These are phyloP conservation scores for Cryptosporidium bovis DNA, from an alignment of 169 alveolate genomes.

Conservation along the genomic window DNA sequence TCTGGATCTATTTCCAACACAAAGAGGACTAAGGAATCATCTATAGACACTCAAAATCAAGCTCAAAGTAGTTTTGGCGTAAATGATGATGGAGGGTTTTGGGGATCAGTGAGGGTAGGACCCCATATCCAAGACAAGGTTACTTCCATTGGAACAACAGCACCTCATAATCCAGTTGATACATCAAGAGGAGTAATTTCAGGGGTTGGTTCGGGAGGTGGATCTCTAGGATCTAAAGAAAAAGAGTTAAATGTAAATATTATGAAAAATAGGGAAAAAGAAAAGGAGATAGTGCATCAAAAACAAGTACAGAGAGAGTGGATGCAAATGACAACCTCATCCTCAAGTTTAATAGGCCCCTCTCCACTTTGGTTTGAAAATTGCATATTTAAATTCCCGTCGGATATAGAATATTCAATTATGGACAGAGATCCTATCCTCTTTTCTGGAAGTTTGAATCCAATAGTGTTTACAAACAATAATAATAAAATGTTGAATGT, in stretches of 20 bases:
- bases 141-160: neutral
- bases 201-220: neutral
- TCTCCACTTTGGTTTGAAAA: constrained; percentile 71
- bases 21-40: neutral
- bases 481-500: constrained; percentile 42
- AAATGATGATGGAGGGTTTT: neutral
- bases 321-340: constrained; percentile 60
- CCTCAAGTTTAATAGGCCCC: constrained; percentile 69
- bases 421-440: constrained; percentile 25
- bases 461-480: constrained; percentile 1
- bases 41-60: neutral
- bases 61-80: neutral
- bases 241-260: constrained; percentile 21
- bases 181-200: neutral
- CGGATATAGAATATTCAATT: constrained; percentile 24
- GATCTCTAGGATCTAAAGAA: constrained; percentile 13
- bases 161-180: neutral
- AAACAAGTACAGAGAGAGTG: constrained; percentile 72
- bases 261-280: constrained; percentile 58
- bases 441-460: neutral
- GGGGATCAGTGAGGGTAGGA: neutral
- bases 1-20: neutral
- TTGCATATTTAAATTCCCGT: constrained; percentile 51
- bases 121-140: neutral
- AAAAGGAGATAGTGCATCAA: constrained; percentile 70